Percentiles rank a stretch among this genome's conserved stretches.
These are phyloP conservation scores for Leccinum incarnatum DNA, from an alignment of 768 basidiomycete species.

Conservation along the genomic window DNA sequence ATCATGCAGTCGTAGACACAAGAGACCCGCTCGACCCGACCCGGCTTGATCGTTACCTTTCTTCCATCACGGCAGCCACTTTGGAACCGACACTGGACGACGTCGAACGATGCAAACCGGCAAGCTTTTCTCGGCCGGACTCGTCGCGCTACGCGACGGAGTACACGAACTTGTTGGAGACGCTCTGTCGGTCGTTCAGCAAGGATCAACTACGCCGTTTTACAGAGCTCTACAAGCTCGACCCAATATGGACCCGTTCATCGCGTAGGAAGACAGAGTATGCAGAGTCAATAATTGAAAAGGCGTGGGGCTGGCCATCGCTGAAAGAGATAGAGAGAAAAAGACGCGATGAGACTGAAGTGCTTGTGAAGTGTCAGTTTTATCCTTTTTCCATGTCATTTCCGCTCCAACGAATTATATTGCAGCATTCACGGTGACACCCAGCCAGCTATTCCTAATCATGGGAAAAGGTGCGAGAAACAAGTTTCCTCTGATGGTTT, in stretches of 20 bases:
- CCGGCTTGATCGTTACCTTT: slow-evolving; percentile 54
- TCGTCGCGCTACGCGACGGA: slow-evolving; percentile 47
- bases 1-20: not conserved
- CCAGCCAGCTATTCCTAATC: slow-evolving; percentile 63
- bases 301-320: slow-evolving; percentile 69
- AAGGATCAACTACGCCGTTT: slow-evolving; percentile 58
- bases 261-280: slow-evolving; percentile 39
- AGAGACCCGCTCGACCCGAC: slow-evolving; percentile 39
- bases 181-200: slow-evolving; percentile 61
- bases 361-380: slow-evolving; percentile 44
- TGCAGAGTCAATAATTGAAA: slow-evolving; percentile 56
- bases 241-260: slow-evolving; percentile 31
- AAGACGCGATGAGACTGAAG: slow-evolving; percentile 49
- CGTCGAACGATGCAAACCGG: slow-evolving; percentile 56
- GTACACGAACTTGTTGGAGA: slow-evolving; percentile 53
- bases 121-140: slow-evolving; percentile 36
- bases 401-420: slow-evolving; percentile 3
- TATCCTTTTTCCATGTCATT: not conserved
- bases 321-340: slow-evolving; percentile 49
- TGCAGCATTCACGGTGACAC: slow-evolving; percentile 54
- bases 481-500: not conserved
- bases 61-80: slow-evolving; percentile 46
- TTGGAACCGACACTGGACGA: slow-evolving; percentile 55
- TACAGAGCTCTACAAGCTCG: slow-evolving; percentile 45
- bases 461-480: slow-evolving; percentile 60